Percentiles rank a stretch among this genome's conserved stretches.
These are phyloP conservation scores for Ichthyophthirius multifiliis DNA, from an alignment of 169 alveolate genomes.

Conservation along the genomic window DNA sequence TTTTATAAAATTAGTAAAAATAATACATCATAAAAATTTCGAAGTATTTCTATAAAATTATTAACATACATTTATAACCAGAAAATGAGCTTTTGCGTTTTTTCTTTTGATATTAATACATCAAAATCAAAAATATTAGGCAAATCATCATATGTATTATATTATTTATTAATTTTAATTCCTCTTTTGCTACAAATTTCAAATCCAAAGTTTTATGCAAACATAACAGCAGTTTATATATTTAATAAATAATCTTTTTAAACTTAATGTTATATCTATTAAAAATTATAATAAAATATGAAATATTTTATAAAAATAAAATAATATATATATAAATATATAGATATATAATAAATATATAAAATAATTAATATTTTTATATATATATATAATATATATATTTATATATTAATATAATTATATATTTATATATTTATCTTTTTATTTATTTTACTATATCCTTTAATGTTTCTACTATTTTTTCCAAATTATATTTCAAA, in stretches of 20 bases:
- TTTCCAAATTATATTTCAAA: not conserved
- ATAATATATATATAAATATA: not conserved
- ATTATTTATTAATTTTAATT: not conserved
- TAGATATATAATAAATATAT: not conserved
- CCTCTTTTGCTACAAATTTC: not conserved
- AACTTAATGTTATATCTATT: not conserved
- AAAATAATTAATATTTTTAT: too few relatives aligned
- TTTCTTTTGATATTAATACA: not conserved
- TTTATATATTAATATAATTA: too few relatives aligned
- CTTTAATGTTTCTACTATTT: not conserved
- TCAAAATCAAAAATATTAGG: not conserved
- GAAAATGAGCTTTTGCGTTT: not conserved
- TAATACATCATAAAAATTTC: not conserved
- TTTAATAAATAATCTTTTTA: not conserved
- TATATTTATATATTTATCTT: too few relatives aligned
- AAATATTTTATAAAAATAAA: too few relatives aligned
- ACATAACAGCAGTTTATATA: constrained; percentile 5
- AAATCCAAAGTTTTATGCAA: not conserved
- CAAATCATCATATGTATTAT: not conserved
- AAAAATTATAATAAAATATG: not conserved
- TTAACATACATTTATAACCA: not conserved
- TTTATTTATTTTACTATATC: too few relatives aligned
- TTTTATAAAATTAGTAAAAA: not conserved
- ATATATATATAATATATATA: too few relatives aligned
- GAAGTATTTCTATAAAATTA: not conserved